Percentiles rank a stretch among this genome's conserved stretches.
Conservation (phyloP, 768 basidiomycete species). For the Podaxis sp. region DNA sequence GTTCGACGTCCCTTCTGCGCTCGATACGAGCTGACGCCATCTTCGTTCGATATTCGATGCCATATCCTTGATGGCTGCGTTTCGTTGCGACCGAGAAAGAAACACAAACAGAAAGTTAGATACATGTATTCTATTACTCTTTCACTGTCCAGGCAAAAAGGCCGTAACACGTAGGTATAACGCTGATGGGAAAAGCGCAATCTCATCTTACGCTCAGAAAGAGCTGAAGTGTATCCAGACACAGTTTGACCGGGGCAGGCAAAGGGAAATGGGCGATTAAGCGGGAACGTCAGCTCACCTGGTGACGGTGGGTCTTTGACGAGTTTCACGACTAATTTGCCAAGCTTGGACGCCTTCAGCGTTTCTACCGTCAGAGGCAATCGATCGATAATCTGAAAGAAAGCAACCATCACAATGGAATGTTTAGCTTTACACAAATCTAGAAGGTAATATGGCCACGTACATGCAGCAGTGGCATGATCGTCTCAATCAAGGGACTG, state of each 20-base stretch:
- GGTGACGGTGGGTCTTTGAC: slow-evolving; percentile 72
- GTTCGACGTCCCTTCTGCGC: slow-evolving; percentile 39
- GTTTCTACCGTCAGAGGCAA: slow-evolving; percentile 71
- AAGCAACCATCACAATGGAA: slow-evolving; percentile 11
- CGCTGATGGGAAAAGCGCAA: slow-evolving; percentile 15
- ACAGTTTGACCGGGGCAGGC: slow-evolving; percentile 7
- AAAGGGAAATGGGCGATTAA: slow-evolving; percentile 12
- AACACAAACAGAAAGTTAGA: slow-evolving; percentile 61
- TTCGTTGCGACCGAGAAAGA: slow-evolving; percentile 32
- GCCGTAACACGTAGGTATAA: slow-evolving; percentile 19
- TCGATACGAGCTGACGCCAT: slow-evolving; percentile 66
- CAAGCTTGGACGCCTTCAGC: slow-evolving; percentile 70
- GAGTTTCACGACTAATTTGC: slow-evolving; percentile 75
- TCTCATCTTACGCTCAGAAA: slow-evolving; percentile 15
- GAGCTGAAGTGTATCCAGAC: slow-evolving; percentile 13
- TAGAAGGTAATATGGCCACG: slow-evolving; percentile 31
- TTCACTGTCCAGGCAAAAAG: slow-evolving; percentile 27
- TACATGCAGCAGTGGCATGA: slow-evolving; percentile 87
- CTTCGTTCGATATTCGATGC: slow-evolving; percentile 82
- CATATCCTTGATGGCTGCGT: slow-evolving; percentile 90
- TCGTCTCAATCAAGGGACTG: slow-evolving; percentile 64
- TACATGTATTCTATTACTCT: slow-evolving; percentile 52
- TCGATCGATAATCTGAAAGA: slow-evolving; percentile 73
- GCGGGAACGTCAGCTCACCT: slow-evolving; percentile 59
- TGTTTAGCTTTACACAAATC: slow-evolving; percentile 2